These are phyloP conservation scores for Sporothrix protearum DNA, from an alignment of 2,329 filamentous ascomycete genomes.

Conservation along the genomic window DNA sequence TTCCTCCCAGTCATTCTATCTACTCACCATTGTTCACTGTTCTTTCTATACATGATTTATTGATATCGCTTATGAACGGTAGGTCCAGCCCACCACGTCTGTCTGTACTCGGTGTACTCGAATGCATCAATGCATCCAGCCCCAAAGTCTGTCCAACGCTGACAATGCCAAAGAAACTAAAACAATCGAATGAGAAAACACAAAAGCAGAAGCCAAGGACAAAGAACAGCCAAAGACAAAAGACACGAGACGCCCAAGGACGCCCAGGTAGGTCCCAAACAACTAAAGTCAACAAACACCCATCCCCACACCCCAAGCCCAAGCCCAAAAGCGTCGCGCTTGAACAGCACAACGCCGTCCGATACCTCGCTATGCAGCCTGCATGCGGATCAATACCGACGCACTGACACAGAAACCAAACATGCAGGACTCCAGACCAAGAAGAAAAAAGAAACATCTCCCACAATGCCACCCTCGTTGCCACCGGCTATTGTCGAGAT, in stretches of 20 bases:
- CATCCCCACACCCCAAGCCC: no score
- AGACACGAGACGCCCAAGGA: no score
- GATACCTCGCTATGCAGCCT: neutral
- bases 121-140: neutral
- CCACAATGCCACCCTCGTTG: no score
- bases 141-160: neutral
- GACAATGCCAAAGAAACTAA: neutral
- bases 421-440: no score
- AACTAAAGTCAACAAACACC: neutral
- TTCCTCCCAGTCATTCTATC: neutral
- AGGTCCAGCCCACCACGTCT: constrained; percentile 7
- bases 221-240: neutral
- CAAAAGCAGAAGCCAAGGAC: neutral
- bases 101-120: neutral
- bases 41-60: neutral
- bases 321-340: neutral
- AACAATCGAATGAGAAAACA: neutral
- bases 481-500: no score
- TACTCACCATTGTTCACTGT: neutral
- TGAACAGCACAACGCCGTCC: neutral
- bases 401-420: neutral
- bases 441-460: no score
- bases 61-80: neutral
- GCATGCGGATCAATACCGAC: neutral
- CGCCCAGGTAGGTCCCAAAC: neutral